Base-by-base conservation (phyloP, 139 green algal genomes). In the Chlorella sp. region DNA sequence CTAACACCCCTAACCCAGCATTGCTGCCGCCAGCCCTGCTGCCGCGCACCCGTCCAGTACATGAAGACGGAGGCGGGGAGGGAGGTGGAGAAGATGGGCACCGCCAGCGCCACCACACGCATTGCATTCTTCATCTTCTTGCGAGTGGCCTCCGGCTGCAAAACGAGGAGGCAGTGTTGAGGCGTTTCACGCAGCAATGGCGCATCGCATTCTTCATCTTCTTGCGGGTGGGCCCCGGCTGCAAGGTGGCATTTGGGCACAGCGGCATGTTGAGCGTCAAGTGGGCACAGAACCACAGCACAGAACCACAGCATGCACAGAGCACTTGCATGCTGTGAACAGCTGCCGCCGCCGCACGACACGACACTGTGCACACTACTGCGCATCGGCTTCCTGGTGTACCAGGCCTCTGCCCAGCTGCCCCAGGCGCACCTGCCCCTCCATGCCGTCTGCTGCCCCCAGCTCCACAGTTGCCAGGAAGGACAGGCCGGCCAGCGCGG, bases 401-500 rank as follows among this genome's bases (percentile, higher is more conserved):
- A 54, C 8, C n/a, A n/a, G n/a, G n/a, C 28, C 28, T 70, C 4
- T 36, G 65, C n/a, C 2, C 67, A n/a, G 36, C 34, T 19, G 40
- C 38, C n/a, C n/a, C 8, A 2, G 7, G 34, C 48, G n/a, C 87
- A 81, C 82, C 76, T 77, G 89, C 73, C 85, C 92, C 73, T 93
- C 84, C 92, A 93, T 95, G 73, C 90, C 92, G 73, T 95, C 92
- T 28, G 92, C 85, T 13, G 91, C 92, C 11, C 91, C 91, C 51
- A 94, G 87, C 88, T 97, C 87, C 14, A 98, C 88, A 43, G 93
- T 95, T 0, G 88, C 81, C 41, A 98, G 84, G 41, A 97, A 97
- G 22, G 92, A 80, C 22, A 81, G 30, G 16, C 84, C 84, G n/a
- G 92, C 92, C 26, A 96, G 74, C 32, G 96, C 84, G 36, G 96